Conservation (phyloP, 805 yeast genomes). For the Henningerozyma blattae region DNA sequence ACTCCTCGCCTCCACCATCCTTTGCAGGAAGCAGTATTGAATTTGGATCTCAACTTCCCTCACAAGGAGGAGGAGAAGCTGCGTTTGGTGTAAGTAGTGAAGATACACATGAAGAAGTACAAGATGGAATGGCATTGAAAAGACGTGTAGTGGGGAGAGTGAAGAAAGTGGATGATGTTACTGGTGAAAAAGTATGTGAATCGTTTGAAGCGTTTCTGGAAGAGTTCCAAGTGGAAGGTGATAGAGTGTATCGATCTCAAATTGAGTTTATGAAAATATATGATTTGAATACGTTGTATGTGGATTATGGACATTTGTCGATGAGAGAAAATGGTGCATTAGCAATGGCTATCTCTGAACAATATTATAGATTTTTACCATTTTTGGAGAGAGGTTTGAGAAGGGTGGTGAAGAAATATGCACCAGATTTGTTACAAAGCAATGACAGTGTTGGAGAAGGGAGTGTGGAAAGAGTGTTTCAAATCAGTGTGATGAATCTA, state of each 20-base stretch:
- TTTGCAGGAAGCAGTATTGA: too few species aligned
- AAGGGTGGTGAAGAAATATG: slow-evolving; percentile 58
- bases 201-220: slow-evolving; percentile 77
- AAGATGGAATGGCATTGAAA: too few species aligned
- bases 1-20: too few species aligned
- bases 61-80: too few species aligned
- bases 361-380: slow-evolving; percentile 86
- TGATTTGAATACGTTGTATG: slow-evolving; percentile 67
- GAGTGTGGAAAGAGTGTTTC: slow-evolving; percentile 59
- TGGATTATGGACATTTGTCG: slow-evolving; percentile 72
- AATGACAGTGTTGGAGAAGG: slow-evolving; percentile 28
- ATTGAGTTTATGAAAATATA: slow-evolving; percentile 67
- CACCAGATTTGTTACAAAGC: slow-evolving; percentile 54
- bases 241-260: slow-evolving; percentile 63
- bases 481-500: slow-evolving; percentile 77
- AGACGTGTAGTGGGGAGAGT: slow-evolving; percentile 56
- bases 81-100: too few species aligned
- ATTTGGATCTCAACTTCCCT: too few species aligned
- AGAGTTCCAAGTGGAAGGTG: slow-evolving; percentile 41
- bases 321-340: slow-evolving; percentile 74
- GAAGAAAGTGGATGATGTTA: slow-evolving; percentile 78
- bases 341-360: slow-evolving; percentile 81
- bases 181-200: slow-evolving; percentile 90
- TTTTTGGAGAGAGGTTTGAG: slow-evolving; percentile 66
- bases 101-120: too few species aligned